Conservation (phyloP, 257 asterid species). For the Rauvolfia tetraphylla region DNA sequence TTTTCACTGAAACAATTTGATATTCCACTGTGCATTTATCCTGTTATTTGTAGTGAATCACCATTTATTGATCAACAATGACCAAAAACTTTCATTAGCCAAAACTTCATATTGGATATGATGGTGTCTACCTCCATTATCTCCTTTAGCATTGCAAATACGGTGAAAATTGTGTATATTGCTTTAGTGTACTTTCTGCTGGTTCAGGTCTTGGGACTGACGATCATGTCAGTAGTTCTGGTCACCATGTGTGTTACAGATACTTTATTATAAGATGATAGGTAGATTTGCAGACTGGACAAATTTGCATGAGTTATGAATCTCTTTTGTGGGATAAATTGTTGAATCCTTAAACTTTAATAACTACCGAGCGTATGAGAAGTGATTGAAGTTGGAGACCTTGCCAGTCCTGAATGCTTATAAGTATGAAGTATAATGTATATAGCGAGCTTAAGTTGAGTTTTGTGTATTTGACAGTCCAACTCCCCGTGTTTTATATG, state of each 20-base stretch:
- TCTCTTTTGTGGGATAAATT: background rate
- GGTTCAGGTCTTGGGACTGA: conserved; percentile 1
- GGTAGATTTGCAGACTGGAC: background rate
- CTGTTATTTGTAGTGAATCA: background rate
- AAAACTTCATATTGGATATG: background rate
- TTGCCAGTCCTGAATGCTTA: background rate
- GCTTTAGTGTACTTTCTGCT: background rate
- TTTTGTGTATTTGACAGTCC: background rate
- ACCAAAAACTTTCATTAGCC: background rate
- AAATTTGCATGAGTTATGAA: background rate
- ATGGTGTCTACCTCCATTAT: background rate
- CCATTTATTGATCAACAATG: background rate
- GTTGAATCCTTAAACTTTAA: background rate
- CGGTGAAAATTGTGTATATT: background rate
- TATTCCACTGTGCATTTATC: background rate
- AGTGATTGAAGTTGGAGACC: background rate
- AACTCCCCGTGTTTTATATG: background rate
- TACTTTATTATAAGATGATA: background rate
- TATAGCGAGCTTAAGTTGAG: background rate
- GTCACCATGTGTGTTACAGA: background rate
- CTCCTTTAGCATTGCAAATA: background rate
- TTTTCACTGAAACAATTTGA: background rate
- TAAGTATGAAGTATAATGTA: background rate
- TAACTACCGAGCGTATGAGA: background rate
- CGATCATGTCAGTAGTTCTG: background rate